These are phyloP conservation scores for Roridomyces roridus DNA, from an alignment of 768 basidiomycete species.

Conservation along the genomic window DNA sequence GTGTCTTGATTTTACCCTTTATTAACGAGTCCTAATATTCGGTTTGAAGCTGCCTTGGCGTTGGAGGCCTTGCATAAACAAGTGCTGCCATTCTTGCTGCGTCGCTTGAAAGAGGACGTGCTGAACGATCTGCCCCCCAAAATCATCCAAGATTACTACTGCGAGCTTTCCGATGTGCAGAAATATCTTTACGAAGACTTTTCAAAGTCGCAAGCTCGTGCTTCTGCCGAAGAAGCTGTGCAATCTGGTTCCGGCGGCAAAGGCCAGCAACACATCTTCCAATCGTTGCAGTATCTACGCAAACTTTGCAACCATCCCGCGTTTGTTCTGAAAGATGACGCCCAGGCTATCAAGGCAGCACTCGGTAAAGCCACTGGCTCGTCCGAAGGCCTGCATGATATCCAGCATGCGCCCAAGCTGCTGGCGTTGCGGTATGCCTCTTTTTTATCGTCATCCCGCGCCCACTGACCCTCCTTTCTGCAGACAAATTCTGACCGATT, in stretches of 20 bases:
- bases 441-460: not conserved
- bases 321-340: slow-evolving; percentile 82
- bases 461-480: not conserved
- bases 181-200: slow-evolving; percentile 96
- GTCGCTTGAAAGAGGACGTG: slow-evolving; percentile 97
- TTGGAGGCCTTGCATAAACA: slow-evolving; percentile 98
- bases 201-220: slow-evolving; percentile 74
- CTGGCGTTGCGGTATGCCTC: slow-evolving; percentile 81
- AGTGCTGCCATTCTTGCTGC: slow-evolving; percentile 96
- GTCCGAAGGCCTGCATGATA: slow-evolving; percentile 64
- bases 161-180: slow-evolving; percentile 94
- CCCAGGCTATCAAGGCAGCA: slow-evolving; percentile 60
- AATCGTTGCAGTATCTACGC: slow-evolving; percentile 93
- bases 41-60: slow-evolving; percentile 79
- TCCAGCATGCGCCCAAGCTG: slow-evolving; percentile 93
- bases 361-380: slow-evolving; percentile 61
- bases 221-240: slow-evolving; percentile 69
- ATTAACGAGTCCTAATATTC: not conserved
- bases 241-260: slow-evolving; percentile 50
- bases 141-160: slow-evolving; percentile 99
- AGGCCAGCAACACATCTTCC: slow-evolving; percentile 90
- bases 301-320: slow-evolving; percentile 98
- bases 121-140: slow-evolving; percentile 95
- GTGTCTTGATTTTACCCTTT: not conserved
- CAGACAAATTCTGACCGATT: slow-evolving; percentile 93